Evolutionary conservation across 164 flowering plant genomes (phyloP).

Genomic region (Nymphaea thermarum): DNA sequence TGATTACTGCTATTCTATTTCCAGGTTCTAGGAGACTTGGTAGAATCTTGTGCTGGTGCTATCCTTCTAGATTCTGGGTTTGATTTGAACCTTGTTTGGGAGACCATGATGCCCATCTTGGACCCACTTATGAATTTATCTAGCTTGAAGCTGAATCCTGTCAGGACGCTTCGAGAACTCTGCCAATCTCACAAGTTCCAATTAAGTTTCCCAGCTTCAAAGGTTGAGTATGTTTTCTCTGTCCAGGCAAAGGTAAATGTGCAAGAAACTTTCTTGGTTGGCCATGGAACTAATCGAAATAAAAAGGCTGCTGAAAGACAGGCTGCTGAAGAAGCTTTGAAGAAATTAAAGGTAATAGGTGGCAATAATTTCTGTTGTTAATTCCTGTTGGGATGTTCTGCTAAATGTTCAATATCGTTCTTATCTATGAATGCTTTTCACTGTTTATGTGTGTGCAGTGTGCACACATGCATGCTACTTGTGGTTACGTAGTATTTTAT

Average conservation of each 20-base stretch:
- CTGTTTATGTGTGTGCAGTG: not conserved
- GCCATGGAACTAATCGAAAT: conserved; percentile 31
- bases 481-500: no score
- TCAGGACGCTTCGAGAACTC: conserved; percentile 69
- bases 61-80: conserved; percentile 77
- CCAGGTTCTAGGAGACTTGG: conserved; percentile 92
- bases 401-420: no score
- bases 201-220: conserved; percentile 18
- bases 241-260: conserved; percentile 37
- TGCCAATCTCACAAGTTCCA: conserved; percentile 48
- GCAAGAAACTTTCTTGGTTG: conserved; percentile 10
- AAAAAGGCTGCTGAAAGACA: conserved; percentile 47
- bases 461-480: no score
- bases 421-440: not conserved
- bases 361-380: not conserved
- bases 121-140: conserved; percentile 45
- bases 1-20: not conserved
- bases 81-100: conserved; percentile 55
- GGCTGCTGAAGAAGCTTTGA: conserved; percentile 30
- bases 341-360: conserved; percentile 43
- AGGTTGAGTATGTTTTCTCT: conserved; percentile 13
- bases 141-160: conserved; percentile 48
- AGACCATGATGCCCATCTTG: conserved; percentile 47
- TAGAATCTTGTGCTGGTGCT: conserved; percentile 88
- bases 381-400: no score